A percentile compares a stretch with the other conserved stretches of the same genome.
phyloP scores from a whole-genome alignment of 345 rosid genomes.

The Lepidium aucheri region DNA sequence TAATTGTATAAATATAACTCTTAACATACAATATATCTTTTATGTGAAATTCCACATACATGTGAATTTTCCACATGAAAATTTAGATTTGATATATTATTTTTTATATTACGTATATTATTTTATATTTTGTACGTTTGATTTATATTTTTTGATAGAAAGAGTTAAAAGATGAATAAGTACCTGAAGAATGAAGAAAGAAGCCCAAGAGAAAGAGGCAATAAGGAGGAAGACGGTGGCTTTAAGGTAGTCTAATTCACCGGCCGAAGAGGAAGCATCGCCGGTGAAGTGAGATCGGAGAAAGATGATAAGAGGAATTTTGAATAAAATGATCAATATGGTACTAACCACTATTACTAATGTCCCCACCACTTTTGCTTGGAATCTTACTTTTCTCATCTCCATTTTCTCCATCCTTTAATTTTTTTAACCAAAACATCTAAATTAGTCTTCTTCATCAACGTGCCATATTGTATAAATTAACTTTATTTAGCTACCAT shows the following conservation, averaged over 20 bases:
- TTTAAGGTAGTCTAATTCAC: conserved; percentile 45
- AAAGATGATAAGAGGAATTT: conserved; percentile 49
- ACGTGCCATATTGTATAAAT: neutral
- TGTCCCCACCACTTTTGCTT: conserved; percentile 82
- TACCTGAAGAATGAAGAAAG: conserved; percentile 76
- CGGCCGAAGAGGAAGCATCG: neutral
- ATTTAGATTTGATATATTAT: too few species aligned
- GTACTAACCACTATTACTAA: conserved; percentile 80
- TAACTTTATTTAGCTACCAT: neutral
- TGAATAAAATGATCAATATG: conserved; percentile 74
- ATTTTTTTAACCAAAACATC: conserved; percentile 2
- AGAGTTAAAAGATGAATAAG: too few species aligned
- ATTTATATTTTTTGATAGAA: too few species aligned
- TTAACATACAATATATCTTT: too few species aligned
- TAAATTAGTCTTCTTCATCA: neutral
- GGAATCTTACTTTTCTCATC: conserved; percentile 63
- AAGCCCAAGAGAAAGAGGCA: conserved; percentile 91
- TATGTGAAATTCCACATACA: too few species aligned
- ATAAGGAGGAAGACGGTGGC: conserved; percentile 74
- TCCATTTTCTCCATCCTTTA: conserved; percentile 78
- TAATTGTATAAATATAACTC: too few species aligned
- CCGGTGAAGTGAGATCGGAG: conserved; percentile 49
- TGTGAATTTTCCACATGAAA: too few species aligned
- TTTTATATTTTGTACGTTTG: too few species aligned
- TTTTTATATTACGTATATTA: too few species aligned